Percentiles rank a stretch among this genome's conserved stretches.
phyloP scores from a whole-genome alignment of 106 monocot species.

The Iris macrosiphon region DNA sequence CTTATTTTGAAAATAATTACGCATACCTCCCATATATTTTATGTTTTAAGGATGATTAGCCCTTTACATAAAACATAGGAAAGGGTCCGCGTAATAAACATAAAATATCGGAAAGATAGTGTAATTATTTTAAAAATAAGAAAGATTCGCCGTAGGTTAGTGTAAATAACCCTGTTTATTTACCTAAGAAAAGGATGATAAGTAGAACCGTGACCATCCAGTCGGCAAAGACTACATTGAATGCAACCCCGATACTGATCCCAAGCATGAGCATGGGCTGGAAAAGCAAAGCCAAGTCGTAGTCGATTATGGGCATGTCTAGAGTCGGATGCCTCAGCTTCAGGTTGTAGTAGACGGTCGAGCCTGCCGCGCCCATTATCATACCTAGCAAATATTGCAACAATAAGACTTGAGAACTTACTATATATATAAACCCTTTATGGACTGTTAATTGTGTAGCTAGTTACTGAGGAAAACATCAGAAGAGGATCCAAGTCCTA shows the following conservation, averaged over 20 bases:
- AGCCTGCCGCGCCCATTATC: constrained; percentile 67
- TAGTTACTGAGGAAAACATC: too few species aligned
- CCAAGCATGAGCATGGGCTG: constrained; percentile 66
- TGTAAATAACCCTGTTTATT: background rate
- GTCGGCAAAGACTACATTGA: constrained; percentile 57
- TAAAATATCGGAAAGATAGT: background rate
- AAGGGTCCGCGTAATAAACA: too few species aligned
- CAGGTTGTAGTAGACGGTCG: constrained; percentile 59
- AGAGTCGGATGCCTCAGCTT: constrained; percentile 56
- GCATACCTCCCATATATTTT: too few species aligned
- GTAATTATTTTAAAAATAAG: background rate
- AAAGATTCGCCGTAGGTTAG: background rate
- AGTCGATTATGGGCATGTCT: constrained; percentile 62
- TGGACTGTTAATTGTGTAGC: too few species aligned
- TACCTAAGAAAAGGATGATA: constrained; percentile 53
- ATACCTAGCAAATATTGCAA: too few species aligned
- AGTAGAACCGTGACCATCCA: constrained; percentile 72
- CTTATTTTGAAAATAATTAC: too few species aligned
- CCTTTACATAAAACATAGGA: too few species aligned
- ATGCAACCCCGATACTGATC: constrained; percentile 60
- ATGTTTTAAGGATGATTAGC: too few species aligned
- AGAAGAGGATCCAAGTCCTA: too few species aligned
- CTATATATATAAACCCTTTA: too few species aligned
- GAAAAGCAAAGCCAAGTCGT: constrained; percentile 44
- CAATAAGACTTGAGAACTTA: too few species aligned